Percentiles rank a stretch among this genome's conserved stretches.
Conservation (phyloP, 129 eudicot genomes). For the Mikania micrantha region DNA sequence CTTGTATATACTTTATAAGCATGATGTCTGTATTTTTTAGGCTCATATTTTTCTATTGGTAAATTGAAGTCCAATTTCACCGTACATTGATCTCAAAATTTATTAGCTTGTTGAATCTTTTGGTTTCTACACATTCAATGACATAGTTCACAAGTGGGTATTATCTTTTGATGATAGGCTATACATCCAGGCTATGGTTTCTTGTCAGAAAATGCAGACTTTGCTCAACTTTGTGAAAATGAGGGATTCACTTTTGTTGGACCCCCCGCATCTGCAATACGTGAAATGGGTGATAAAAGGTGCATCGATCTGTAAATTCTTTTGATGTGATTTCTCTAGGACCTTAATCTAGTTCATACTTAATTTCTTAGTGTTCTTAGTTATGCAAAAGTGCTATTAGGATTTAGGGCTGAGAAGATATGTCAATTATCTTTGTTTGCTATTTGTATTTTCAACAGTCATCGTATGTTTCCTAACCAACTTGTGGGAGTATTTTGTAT, state of each 20-base stretch:
- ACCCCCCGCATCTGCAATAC: constrained; percentile 97
- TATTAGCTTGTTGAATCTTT: constrained; percentile 18
- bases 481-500: neutral
- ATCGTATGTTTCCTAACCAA: neutral
- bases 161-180: constrained; percentile 70
- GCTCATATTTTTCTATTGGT: neutral
- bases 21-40: constrained; percentile 13
- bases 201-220: constrained; percentile 90
- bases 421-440: neutral
- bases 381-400: constrained; percentile 5
- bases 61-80: too few relatives aligned
- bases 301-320: constrained; percentile 10
- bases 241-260: constrained; percentile 83
- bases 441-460: neutral
- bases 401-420: neutral
- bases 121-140: constrained; percentile 13
- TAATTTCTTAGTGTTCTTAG: neutral
- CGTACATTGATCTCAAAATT: neutral
- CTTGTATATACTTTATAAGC: neutral
- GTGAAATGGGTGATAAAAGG: constrained; percentile 99
- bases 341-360: constrained; percentile 3
- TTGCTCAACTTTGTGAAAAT: constrained; percentile 92
- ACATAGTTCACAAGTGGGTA: constrained; percentile 30
- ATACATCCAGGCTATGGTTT: constrained; percentile 99
- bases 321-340: neutral